Evolutionary conservation across 257 asterid genomes (phyloP), one percentile per base, ranked within the genome.

Genomic region (Voacanga thouarsii): DNA sequence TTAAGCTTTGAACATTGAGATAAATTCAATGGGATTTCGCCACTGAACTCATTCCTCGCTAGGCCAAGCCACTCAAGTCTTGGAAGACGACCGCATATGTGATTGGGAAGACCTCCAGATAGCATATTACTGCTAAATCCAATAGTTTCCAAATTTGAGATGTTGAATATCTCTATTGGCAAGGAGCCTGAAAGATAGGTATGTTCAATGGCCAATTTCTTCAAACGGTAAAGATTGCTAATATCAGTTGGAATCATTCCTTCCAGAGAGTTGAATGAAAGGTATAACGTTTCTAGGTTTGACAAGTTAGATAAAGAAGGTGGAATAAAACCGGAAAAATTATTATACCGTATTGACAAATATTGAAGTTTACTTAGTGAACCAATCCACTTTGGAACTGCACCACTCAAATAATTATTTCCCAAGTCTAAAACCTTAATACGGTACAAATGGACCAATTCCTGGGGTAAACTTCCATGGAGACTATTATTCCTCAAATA

Each of bases 391-490:
- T 53, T 49, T 0, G 86, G 87, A 39, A 86, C 12, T 9, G 23
- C 43, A 1, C 88, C 89, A 30, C 26, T 56, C 3, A 86, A 41
- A 5, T 6, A 44, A 72, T 86, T 84, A 71, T 5, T 6, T 6
- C 7, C 2, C 12, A 86, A n/a, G 47, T 47, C 7, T 0, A 86
- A 43, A 21, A 18, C 7, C 19, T 65, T 67, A 23, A 84, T 28
- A 51, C 86, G 14, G 24, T 33, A 12, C 26, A 81, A 43, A 6
- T 41, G 37, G 0, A 12, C 24, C 2, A 81, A 33, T 59, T 81
- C 81, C 7, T 23, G 9, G 19, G 84, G 84, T 21, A 81, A 7
- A 9, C 74, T 10, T 3, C 90, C 88, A 3, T 70, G 64, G 65
- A 87, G 82, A 51, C 39, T 2, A 12, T 49, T 87, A 61, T 33